These are phyloP conservation scores for Carex myosuroides DNA, from an alignment of 176 grass and related monocot species.

Conservation along the genomic window DNA sequence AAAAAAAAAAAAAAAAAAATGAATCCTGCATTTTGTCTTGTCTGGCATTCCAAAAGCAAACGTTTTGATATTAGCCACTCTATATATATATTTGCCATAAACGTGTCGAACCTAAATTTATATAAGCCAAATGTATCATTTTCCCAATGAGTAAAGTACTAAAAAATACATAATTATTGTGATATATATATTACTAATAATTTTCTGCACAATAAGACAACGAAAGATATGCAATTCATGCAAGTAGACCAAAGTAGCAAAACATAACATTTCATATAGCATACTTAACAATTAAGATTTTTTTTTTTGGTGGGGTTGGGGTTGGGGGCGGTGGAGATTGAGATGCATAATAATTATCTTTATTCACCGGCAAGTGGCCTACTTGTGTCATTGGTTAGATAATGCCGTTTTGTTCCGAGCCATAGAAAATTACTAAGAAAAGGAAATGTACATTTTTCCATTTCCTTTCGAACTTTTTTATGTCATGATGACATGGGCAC, in stretches of 20 bases:
- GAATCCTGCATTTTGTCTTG: neutral
- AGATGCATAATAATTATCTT: neutral
- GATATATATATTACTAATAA: too few species aligned
- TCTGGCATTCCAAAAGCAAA: neutral
- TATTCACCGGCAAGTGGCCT: neutral
- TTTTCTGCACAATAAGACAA: too few species aligned
- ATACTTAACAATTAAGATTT: neutral
- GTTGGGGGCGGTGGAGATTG: neutral
- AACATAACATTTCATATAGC: neutral
- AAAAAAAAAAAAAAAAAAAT: too few species aligned
- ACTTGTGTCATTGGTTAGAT: neutral
- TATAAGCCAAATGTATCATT: too few species aligned
- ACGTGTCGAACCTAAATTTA: too few species aligned
- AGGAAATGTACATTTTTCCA: neutral
- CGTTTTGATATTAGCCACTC: too few species aligned
- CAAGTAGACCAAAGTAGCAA: too few species aligned
- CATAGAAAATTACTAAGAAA: neutral
- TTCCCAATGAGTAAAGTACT: too few species aligned
- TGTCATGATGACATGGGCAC: neutral
- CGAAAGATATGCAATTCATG: too few species aligned
- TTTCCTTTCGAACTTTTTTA: neutral
- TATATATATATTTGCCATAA: too few species aligned
- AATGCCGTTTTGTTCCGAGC: neutral
- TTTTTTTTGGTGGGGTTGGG: too few species aligned
- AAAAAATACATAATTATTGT: too few species aligned